Conservation (phyloP, 1,139 yeast species). For the Candida pseudoviswanathii region DNA sequence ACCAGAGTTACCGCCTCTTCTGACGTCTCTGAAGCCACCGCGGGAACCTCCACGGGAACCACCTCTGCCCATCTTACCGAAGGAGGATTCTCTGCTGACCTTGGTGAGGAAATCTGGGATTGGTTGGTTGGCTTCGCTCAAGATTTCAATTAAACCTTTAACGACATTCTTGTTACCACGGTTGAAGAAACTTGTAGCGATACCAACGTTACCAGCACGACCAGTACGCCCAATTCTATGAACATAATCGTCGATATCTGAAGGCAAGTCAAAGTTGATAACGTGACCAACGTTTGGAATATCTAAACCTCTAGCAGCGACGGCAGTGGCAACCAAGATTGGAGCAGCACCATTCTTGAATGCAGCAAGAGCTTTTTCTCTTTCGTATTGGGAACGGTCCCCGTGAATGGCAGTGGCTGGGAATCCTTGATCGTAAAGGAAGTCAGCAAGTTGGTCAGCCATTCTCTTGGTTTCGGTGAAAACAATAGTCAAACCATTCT, state of each 20-base stretch:
- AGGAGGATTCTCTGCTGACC: slow-evolving; percentile 76
- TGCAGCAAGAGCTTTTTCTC: slow-evolving; percentile 93
- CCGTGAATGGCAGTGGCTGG: slow-evolving; percentile 99
- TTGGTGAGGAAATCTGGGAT: slow-evolving; percentile 85
- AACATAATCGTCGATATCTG: slow-evolving; percentile 96
- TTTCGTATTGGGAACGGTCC: slow-evolving; percentile 96
- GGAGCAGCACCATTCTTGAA: slow-evolving; percentile 89
- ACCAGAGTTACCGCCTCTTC: slow-evolving; percentile 47
- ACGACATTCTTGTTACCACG: slow-evolving; percentile 90
- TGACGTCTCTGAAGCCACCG: slow-evolving; percentile 62
- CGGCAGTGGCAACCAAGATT: slow-evolving; percentile 96
- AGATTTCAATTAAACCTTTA: slow-evolving; percentile 83
- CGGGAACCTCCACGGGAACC: slow-evolving; percentile 52
- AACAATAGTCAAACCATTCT: slow-evolving; percentile 85
- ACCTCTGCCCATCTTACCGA: slow-evolving; percentile 53
- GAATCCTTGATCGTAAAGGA: slow-evolving; percentile 83
- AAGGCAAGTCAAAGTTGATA: slow-evolving; percentile 93
- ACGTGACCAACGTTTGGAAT: slow-evolving; percentile 98
- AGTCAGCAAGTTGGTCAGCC: slow-evolving; percentile 96
- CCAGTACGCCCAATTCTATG: slow-evolving; percentile 99
- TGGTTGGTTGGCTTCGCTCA: slow-evolving; percentile 96
- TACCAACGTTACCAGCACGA: slow-evolving; percentile 99
- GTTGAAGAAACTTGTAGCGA: slow-evolving; percentile 97
- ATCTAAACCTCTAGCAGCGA: slow-evolving; percentile 99
- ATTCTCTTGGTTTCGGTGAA: slow-evolving; percentile 98